Percentiles rank a stretch among this genome's conserved stretches.
Conservation (phyloP, 371 early-diverging fungal genomes). For the Mortierella sp. region DNA sequence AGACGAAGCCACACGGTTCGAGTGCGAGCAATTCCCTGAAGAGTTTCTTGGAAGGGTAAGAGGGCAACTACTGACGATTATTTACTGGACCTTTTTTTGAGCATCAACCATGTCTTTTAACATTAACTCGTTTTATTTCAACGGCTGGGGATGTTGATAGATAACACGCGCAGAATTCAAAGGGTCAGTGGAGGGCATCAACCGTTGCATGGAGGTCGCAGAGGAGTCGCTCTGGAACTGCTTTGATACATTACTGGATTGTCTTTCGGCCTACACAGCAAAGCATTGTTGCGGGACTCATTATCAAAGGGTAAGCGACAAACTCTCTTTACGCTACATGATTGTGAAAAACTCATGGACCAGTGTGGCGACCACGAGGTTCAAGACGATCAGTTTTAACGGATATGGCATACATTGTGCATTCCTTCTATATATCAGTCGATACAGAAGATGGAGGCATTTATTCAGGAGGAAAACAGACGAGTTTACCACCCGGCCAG, state of each 20-base stretch:
- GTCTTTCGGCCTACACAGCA: conserved; percentile 54
- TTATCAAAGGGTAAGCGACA: conserved; percentile 37
- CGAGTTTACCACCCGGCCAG: conserved; percentile 51
- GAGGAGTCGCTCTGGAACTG: conserved; percentile 50
- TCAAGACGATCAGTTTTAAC: background rate
- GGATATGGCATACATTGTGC: background rate
- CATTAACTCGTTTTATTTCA: background rate
- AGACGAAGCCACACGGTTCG: conserved; percentile 51
- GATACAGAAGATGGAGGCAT: conserved; percentile 37
- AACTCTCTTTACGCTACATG: background rate
- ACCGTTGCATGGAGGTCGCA: conserved; percentile 46
- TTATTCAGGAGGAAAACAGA: conserved; percentile 42
- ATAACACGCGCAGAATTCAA: conserved; percentile 46
- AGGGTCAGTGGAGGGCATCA: conserved; percentile 46
- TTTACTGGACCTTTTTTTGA: background rate
- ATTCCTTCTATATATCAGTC: conserved; percentile 13
- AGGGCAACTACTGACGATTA: background rate
- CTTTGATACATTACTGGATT: conserved; percentile 50
- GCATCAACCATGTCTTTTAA: background rate
- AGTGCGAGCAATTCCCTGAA: conserved; percentile 48
- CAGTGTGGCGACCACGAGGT: background rate
- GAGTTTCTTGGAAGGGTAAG: conserved; percentile 50
- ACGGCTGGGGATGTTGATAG: conserved; percentile 11
- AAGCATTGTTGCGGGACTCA: conserved; percentile 56
- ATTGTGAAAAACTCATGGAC: background rate